These are phyloP conservation scores for Fusarium ambrosium DNA, from an alignment of 2,329 filamentous ascomycete genomes.

Conservation along the genomic window DNA sequence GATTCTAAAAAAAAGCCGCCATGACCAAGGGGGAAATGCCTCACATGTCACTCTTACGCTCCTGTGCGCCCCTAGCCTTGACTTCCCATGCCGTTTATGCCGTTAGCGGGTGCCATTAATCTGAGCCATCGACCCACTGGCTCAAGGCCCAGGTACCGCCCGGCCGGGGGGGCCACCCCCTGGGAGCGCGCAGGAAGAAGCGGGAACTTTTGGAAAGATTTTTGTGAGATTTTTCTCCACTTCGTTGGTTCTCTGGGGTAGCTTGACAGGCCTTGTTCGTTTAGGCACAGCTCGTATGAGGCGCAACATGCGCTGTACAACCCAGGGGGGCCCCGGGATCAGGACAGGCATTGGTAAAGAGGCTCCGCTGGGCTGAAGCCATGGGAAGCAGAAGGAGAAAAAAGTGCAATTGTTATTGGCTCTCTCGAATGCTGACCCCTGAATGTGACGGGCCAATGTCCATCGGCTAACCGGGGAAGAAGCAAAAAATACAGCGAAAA, in stretches of 20 bases:
- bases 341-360: background rate
- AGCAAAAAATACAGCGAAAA: background rate
- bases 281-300: slow-evolving; percentile 8
- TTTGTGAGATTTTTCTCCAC: slow-evolving; percentile 3
- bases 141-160: background rate
- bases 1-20: slow-evolving; percentile 2
- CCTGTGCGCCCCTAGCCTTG: background rate
- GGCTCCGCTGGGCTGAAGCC: background rate
- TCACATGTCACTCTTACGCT: slow-evolving; percentile 7
- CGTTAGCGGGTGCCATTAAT: background rate
- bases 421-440: background rate
- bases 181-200: background rate
- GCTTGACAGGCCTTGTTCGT: background rate
- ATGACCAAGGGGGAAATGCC: background rate
- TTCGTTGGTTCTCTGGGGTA: background rate
- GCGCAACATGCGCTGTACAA: background rate
- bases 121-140: slow-evolving; percentile 4
- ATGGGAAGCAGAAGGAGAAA: background rate
- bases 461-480: slow-evolving; percentile 1
- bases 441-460: background rate
- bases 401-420: background rate
- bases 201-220: slow-evolving; percentile 8
- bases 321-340: background rate
- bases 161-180: background rate
- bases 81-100: background rate